phyloP scores from a whole-genome alignment of 208 protist genomes.

The Acanthamoeba castellanii region DNA sequence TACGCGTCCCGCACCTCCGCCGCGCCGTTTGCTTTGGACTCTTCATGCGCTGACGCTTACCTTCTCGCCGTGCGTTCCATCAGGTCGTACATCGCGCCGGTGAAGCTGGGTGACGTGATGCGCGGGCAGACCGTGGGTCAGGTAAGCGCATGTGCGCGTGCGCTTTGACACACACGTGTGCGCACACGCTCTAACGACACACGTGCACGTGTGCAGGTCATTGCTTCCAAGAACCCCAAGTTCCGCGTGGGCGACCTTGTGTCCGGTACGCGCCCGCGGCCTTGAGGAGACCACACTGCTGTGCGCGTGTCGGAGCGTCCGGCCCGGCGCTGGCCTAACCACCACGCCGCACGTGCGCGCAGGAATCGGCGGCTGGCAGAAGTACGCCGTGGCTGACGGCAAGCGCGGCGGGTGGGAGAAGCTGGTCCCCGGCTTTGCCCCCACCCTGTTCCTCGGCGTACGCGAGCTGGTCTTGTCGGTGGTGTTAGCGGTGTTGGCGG shows the following conservation, averaged over 20 bases:
- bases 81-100: slow-evolving; percentile 71
- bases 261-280: not conserved
- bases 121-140: slow-evolving; percentile 65
- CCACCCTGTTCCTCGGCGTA: slow-evolving; percentile 68
- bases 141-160: not conserved
- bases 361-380: slow-evolving; percentile 66
- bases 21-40: not conserved
- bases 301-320: not conserved
- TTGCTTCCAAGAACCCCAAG: slow-evolving; percentile 73
- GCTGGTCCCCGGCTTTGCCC: slow-evolving; percentile 23
- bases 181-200: not conserved
- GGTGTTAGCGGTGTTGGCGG: too few relatives aligned
- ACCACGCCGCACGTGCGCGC: too few relatives aligned
- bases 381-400: slow-evolving; percentile 27
- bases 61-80: not conserved
- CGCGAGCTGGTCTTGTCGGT: not conserved
- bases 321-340: too few relatives aligned
- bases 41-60: not conserved
- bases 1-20: not conserved
- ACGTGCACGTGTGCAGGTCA: not conserved
- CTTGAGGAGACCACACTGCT: not conserved
- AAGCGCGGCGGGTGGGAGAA: slow-evolving; percentile 51
- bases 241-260: slow-evolving; percentile 50
- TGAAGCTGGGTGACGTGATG: slow-evolving; percentile 75
- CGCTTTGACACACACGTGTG: not conserved